Evolutionary conservation across 2,329 filamentous ascomycete genomes (phyloP), one percentile per base, ranked within the genome.

Genomic region (Beauveria caledonica): DNA sequence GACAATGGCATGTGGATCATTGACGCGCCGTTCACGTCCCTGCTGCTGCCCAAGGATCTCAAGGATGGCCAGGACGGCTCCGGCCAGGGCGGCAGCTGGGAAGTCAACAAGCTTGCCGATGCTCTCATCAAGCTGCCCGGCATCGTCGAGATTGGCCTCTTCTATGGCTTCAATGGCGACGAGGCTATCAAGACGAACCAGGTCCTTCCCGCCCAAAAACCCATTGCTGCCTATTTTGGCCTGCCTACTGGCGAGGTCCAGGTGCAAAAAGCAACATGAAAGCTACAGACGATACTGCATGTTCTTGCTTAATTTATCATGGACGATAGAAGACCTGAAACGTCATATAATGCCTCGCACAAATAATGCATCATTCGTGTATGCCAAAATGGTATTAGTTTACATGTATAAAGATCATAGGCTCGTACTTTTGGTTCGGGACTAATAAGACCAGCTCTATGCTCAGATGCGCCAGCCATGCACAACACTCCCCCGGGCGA

Each of bases 171-270:
- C 68, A 92, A 93, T 62, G 93, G 93, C 0, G 77, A 84, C 17
- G 80, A 95, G 72, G 83, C 82, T 46, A 77, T 69, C 21, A 66
- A 67, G 39, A 61, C 81, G 59, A 78, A 81, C 62, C 80, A 85
- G 64, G 78, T 80, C 58, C 75, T 85, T 52, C 87, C 89, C 52
- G 92, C 90, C 1, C 91, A 97, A 77, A 96, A 93, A 76, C 94
- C 94, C 0, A 82, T 97, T 13, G 92, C 92, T 29, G 92, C 91
- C 25, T 99, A 97, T 77, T 99, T 97, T 75, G 94, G 94, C 40
- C 89, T 94, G 85, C 83, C 88, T 49, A 89, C 90, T 69, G 89
- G 89, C 3, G 79, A 78, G 11, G 86, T 89, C 15, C 76, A 86
- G 68, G 77, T 87, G 19, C 65, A 74, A 53, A 62, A 62, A 27